A percentile compares a stretch with the other conserved stretches of the same genome.
These are phyloP conservation scores for Rhizopogon vesiculosus DNA, from an alignment of 768 basidiomycete genomes.

Conservation along the genomic window DNA sequence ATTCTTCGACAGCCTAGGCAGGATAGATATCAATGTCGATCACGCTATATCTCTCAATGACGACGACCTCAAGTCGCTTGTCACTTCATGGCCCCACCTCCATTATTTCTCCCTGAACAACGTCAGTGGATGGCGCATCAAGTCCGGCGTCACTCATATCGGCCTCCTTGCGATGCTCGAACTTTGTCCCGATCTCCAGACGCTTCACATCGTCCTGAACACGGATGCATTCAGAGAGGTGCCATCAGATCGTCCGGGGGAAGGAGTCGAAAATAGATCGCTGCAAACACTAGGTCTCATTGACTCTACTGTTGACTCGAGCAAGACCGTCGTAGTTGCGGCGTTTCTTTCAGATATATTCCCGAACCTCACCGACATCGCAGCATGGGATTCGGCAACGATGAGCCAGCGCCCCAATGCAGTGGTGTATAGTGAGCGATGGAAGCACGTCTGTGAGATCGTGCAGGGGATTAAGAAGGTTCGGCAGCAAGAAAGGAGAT, in stretches of 20 bases:
- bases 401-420: neutral
- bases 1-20: neutral
- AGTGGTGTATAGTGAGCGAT: neutral
- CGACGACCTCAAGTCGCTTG: neutral
- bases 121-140: neutral
- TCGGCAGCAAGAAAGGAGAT: constrained; percentile 4
- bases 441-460: neutral
- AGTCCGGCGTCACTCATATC: neutral
- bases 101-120: constrained; percentile 1
- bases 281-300: neutral
- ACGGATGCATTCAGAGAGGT: neutral
- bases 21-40: neutral
- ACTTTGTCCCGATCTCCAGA: neutral
- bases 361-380: neutral
- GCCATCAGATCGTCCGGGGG: neutral
- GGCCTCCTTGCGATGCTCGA: neutral
- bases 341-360: constrained; percentile 4
- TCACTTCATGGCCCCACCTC: constrained; percentile 1
- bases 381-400: neutral
- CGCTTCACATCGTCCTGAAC: constrained; percentile 1
- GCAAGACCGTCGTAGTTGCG: neutral
- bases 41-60: neutral
- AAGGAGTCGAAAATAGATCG: neutral
- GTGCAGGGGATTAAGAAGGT: neutral
- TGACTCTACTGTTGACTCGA: neutral